Percentiles rank a stretch among this genome's conserved stretches.
Conservation (phyloP, 208 protist genomes). For the Leishmania braziliensis region DNA sequence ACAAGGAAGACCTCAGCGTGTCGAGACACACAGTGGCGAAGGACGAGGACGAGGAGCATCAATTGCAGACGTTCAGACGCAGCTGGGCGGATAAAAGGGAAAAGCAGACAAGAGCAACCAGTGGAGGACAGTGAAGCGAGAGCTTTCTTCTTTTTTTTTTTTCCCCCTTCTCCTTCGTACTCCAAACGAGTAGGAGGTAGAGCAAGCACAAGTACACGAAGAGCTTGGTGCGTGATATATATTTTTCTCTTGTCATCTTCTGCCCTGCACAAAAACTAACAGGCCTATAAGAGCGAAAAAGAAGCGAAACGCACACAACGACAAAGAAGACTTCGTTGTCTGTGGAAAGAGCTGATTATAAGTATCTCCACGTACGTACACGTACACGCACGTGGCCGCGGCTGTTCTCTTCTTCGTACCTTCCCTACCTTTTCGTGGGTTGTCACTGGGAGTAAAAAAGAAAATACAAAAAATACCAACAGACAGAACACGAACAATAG, state of each 20-base stretch:
- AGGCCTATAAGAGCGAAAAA: neutral
- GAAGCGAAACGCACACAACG: neutral
- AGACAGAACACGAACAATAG: neutral
- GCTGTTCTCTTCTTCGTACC: neutral
- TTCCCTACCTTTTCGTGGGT: neutral
- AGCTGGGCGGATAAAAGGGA: neutral
- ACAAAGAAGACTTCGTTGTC: neutral
- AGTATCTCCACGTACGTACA: neutral
- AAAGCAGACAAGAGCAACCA: neutral
- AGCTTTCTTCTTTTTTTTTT: neutral
- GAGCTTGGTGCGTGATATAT: neutral
- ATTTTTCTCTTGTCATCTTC: neutral
- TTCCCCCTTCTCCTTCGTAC: neutral
- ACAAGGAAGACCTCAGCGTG: neutral
- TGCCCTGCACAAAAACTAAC: neutral
- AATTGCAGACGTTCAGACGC: neutral
- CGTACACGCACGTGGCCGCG: neutral
- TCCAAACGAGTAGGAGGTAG: neutral
- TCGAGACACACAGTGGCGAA: neutral
- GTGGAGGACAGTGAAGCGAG: neutral
- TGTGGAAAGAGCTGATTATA: conserved; percentile 1
- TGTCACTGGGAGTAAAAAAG: neutral
- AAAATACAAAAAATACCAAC: neutral
- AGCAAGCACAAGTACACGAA: neutral
- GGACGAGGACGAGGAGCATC: neutral